Percentiles rank a stretch among this genome's conserved stretches.
phyloP scores from a whole-genome alignment of 2,329 filamentous ascomycete species.

The Fusarium sp. region DNA sequence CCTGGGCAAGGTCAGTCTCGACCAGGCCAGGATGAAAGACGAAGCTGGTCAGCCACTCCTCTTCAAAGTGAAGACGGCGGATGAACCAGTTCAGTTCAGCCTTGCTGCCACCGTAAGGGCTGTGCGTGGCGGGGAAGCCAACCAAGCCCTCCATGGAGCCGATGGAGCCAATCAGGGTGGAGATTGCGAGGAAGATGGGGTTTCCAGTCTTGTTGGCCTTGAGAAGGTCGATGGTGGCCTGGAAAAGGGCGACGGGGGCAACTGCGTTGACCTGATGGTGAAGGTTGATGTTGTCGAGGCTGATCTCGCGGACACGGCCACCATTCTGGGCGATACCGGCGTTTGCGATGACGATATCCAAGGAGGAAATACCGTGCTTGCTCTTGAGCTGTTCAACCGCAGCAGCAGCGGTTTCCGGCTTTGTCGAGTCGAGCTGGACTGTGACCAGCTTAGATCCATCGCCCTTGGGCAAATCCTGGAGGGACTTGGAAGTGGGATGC shows the following conservation, averaged over 20 bases:
- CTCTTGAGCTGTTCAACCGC: background rate
- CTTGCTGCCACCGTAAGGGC: constrained; percentile 25
- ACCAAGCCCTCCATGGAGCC: background rate
- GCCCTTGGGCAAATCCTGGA: background rate
- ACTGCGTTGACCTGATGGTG: background rate
- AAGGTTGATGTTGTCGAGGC: background rate
- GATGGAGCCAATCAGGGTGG: background rate
- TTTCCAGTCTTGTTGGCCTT: background rate
- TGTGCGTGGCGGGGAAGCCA: background rate
- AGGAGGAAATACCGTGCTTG: background rate
- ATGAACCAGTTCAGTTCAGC: constrained; percentile 29
- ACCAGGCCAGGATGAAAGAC: constrained; percentile 27
- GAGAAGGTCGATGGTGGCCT: background rate
- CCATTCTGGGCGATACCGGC: background rate
- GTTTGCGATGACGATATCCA: background rate
- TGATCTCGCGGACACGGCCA: background rate
- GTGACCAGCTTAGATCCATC: background rate
- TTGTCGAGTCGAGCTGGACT: background rate
- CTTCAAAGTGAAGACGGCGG: constrained; percentile 36
- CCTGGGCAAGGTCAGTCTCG: background rate
- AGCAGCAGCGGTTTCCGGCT: background rate
- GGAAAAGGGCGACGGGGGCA: background rate
- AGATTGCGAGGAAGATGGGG: background rate
- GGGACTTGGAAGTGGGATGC: background rate
- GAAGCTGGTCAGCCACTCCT: constrained; percentile 39